phyloP scores from a whole-genome alignment of 208 protist genomes.

The Zelonia costaricensis region DNA sequence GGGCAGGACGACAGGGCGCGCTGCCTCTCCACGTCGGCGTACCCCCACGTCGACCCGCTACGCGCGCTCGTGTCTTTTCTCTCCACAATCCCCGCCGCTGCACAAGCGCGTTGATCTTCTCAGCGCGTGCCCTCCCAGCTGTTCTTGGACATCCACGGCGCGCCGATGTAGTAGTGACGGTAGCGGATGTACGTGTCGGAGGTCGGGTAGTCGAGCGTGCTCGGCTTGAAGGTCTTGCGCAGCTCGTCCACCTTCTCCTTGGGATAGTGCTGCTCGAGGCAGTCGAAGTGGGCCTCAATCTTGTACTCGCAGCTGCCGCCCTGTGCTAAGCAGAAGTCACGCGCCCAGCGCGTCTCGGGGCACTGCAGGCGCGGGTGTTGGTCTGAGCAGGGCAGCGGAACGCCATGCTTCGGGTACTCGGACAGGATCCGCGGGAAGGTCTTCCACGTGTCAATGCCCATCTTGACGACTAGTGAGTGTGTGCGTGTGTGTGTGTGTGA shows the following conservation, averaged over 20 bases:
- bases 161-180: conserved; percentile 77
- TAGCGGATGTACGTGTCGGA: conserved; percentile 87
- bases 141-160: conserved; percentile 74
- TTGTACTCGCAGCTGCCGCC: conserved; percentile 91
- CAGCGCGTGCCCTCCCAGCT: conserved; percentile 72
- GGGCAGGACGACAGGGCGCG: not conserved
- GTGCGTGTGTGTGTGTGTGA: not conserved
- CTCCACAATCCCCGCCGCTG: too few species aligned
- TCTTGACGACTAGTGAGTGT: conserved; percentile 8
- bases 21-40: too few species aligned
- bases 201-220: conserved; percentile 84
- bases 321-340: conserved; percentile 84
- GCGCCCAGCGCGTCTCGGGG: conserved; percentile 80
- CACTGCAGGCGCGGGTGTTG: conserved; percentile 81
- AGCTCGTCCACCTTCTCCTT: conserved; percentile 78
- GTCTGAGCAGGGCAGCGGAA: conserved; percentile 81
- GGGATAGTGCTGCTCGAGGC: conserved; percentile 85
- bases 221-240: conserved; percentile 84
- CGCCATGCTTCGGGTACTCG: conserved; percentile 77
- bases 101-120: not conserved
- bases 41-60: too few species aligned
- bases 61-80: too few species aligned
- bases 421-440: conserved; percentile 69
- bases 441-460: conserved; percentile 90
- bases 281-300: conserved; percentile 92